These are phyloP conservation scores for Chytridiales sp. DNA, from an alignment of 371 early-diverging fungal genomes.

Conservation along the genomic window DNA sequence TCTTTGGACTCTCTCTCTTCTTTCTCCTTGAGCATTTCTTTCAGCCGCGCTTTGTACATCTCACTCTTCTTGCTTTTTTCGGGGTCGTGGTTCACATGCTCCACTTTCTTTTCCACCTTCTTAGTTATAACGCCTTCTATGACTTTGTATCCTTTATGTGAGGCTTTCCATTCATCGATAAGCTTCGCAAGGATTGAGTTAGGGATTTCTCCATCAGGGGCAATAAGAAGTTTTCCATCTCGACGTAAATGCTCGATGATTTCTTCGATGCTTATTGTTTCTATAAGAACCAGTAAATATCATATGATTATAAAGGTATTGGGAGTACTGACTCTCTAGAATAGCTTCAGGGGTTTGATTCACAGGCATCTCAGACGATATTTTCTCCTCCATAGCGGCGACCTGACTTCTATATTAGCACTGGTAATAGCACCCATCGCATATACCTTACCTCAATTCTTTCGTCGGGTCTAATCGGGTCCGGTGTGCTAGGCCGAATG, in stretches of 20 bases:
- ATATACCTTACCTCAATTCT: no score
- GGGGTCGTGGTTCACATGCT: conserved; percentile 13
- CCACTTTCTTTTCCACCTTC: conserved; percentile 10
- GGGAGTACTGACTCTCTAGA: no score
- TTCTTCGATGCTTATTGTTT: neutral
- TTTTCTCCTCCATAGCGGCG: no score
- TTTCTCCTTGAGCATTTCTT: conserved; percentile 38
- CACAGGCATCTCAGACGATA: no score
- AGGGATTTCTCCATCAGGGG: conserved; percentile 51
- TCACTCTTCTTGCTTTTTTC: conserved; percentile 30
- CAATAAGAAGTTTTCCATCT: conserved; percentile 26
- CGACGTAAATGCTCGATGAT: neutral
- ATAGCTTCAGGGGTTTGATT: no score
- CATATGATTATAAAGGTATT: no score
- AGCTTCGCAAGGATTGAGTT: conserved; percentile 39
- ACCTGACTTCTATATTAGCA: no score
- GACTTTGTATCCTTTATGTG: conserved; percentile 11
- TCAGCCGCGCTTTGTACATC: conserved; percentile 42
- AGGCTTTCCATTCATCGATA: conserved; percentile 25
- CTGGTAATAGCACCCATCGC: no score
- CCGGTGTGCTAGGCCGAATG: no score
- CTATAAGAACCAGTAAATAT: no score
- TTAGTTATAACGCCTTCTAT: neutral
- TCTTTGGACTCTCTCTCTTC: conserved; percentile 20
- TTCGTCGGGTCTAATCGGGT: no score